These are phyloP conservation scores for Sporobolomyces pararoseus DNA, from an alignment of 768 basidiomycete species.

Conservation along the genomic window DNA sequence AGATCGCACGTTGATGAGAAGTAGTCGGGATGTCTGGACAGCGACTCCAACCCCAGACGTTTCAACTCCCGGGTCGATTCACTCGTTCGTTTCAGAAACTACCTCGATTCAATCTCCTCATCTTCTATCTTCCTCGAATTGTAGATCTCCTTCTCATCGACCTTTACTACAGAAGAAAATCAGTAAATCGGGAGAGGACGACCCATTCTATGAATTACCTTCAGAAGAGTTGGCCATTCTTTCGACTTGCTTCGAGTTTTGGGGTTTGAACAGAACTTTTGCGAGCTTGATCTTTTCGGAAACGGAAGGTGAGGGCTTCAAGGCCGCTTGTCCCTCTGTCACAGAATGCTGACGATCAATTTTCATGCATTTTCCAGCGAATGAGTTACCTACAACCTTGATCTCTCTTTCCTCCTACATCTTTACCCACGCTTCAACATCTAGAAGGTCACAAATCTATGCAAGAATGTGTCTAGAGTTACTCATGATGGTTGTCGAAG, in stretches of 20 bases:
- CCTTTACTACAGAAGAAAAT: neutral
- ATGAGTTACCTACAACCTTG: slow-evolving; percentile 17
- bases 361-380: neutral
- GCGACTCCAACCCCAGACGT: neutral
- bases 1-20: neutral
- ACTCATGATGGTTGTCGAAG: slow-evolving; percentile 38
- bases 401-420: slow-evolving; percentile 42
- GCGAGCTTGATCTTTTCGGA: too few relatives aligned
- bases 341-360: neutral
- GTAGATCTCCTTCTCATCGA: neutral
- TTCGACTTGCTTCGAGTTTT: too few relatives aligned
- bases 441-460: slow-evolving; percentile 21
- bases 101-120: neutral
- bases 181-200: neutral
- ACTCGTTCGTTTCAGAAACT: neutral
- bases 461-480: slow-evolving; percentile 24
- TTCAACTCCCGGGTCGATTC: neutral
- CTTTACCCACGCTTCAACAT: slow-evolving; percentile 33
- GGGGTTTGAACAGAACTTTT: too few relatives aligned
- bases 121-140: neutral
- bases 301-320: too few relatives aligned
- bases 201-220: slow-evolving; percentile 33
- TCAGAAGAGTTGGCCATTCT: slow-evolving; percentile 26
- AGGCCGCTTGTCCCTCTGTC: slow-evolving; percentile 32
- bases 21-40: neutral